Evolutionary conservation across 495 filamentous ascomycete genomes (phyloP), one percentile per base, ranked within the genome.

Genomic region (Neurospora africana): DNA sequence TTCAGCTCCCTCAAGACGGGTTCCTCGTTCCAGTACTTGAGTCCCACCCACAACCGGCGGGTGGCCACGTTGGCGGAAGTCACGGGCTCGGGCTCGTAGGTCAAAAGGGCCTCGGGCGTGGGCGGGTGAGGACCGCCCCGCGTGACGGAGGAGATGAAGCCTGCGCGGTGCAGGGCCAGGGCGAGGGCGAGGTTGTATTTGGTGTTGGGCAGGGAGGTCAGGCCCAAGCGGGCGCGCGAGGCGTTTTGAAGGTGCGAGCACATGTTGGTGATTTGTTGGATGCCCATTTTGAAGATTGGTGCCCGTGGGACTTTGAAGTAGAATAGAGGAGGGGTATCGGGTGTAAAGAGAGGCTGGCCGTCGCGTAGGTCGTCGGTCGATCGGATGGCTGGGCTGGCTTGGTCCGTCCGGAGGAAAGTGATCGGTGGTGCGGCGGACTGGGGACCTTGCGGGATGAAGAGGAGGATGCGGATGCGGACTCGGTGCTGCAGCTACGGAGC

Each of bases 231-330:
- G 8, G 92, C 94, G 79, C 90, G 90, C 68, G 92, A 90, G 77
- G 92, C 92, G 85, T 99, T 99, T 84, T 97, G 93, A 43, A 99
- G 87, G 86, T 98, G 95, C 69, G 93, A 93, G 83, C 92, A 97
- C 77, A 93, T 87, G 85, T 95, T 81, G 69, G 89, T 83, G 76
- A 98, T 87, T 81, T 89, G 88, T 78, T 89, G 85, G 84, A 99
- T 90, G 78, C 93, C 97, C 95, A 98, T 98, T 72, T 36, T 36
- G 36, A 36, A 36, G 36, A 7, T 36, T 36, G 36, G 8, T 36
- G 36, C 36, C 36, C 36, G 36, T 36, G 36, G 36, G 36, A 36
- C 36, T 36, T 36, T 36, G 36, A n/a, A n/a, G n/a, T n/a, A n/a
- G n/a, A n/a, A n/a, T n/a, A 36, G 36, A 36, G 8, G 5, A 36